A percentile compares a stretch with the other conserved stretches of the same genome.
These are phyloP conservation scores for Theobroma cacao DNA, from an alignment of 345 rosid species.

Conservation along the genomic window DNA sequence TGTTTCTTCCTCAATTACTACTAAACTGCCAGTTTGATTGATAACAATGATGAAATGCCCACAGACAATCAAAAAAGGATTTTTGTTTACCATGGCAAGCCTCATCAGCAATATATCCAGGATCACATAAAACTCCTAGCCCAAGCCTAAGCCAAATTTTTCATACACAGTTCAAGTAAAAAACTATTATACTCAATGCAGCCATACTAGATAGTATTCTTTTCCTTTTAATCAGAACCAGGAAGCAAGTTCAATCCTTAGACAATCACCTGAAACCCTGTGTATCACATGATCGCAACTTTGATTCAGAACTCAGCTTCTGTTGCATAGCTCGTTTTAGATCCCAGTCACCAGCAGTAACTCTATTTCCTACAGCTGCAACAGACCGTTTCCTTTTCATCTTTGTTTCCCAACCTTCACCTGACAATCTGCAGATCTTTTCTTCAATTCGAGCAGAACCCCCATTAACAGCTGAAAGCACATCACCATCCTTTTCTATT, in stretches of 20 bases:
- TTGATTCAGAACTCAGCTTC: slow-evolving; percentile 60
- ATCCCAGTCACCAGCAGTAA: slow-evolving; percentile 57
- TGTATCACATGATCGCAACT: slow-evolving; percentile 66
- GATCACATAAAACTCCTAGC: neutral
- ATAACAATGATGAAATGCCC: neutral
- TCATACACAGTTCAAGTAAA: neutral
- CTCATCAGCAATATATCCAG: neutral
- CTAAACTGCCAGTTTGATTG: neutral
- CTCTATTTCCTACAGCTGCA: slow-evolving; percentile 67
- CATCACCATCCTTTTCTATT: slow-evolving; percentile 62
- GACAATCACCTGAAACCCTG: slow-evolving; percentile 66
- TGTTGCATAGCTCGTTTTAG: slow-evolving; percentile 53
- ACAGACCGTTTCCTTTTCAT: slow-evolving; percentile 91
- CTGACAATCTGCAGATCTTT: slow-evolving; percentile 78
- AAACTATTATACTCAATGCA: neutral
- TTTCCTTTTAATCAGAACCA: neutral
- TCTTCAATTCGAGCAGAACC: slow-evolving; percentile 56
- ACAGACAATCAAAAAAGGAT: neutral
- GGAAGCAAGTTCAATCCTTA: neutral
- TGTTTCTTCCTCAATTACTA: neutral
- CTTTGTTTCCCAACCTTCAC: slow-evolving; percentile 94
- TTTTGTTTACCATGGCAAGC: no score
- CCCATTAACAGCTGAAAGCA: slow-evolving; percentile 53
- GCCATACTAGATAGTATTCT: neutral
- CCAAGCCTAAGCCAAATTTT: neutral